A percentile compares a stretch with the other conserved stretches of the same genome.
These are phyloP conservation scores for Alternaria rosae DNA, from an alignment of 2,329 filamentous ascomycete species.

Conservation along the genomic window DNA sequence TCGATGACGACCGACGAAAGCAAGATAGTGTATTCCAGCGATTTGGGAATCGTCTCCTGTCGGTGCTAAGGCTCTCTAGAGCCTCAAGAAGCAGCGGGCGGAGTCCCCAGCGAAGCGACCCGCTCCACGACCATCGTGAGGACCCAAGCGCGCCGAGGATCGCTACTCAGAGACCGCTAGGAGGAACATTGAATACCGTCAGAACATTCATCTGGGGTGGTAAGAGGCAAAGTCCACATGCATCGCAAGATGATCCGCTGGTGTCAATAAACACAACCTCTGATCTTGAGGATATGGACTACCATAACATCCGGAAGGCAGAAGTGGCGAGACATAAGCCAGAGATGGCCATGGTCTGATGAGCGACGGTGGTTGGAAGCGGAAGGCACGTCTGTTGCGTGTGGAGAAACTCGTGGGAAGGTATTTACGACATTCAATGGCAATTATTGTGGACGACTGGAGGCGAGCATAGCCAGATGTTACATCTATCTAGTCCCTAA, in stretches of 20 bases:
- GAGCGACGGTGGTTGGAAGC: background rate
- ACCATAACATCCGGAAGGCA: background rate
- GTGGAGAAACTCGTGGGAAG: too few species aligned
- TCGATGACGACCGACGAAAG: constrained; percentile 1
- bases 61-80: constrained; percentile 6
- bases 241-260: background rate
- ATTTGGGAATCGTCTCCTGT: constrained; percentile 4
- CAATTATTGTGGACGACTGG: too few species aligned
- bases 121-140: background rate
- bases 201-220: constrained; percentile 6
- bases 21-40: constrained; percentile 1
- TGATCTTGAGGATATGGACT: background rate
- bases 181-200: constrained; percentile 5
- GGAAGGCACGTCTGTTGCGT: background rate
- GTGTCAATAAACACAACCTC: background rate
- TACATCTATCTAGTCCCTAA: too few species aligned
- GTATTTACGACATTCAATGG: too few species aligned
- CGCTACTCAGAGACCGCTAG: constrained; percentile 3
- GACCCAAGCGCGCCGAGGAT: constrained; percentile 5
- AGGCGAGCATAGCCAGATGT: too few species aligned
- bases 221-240: background rate
- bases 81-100: background rate
- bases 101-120: background rate
- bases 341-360: background rate
- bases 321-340: background rate